phyloP scores from a whole-genome alignment of 164 flowering plant genomes.

The Amborella trichopoda region DNA sequence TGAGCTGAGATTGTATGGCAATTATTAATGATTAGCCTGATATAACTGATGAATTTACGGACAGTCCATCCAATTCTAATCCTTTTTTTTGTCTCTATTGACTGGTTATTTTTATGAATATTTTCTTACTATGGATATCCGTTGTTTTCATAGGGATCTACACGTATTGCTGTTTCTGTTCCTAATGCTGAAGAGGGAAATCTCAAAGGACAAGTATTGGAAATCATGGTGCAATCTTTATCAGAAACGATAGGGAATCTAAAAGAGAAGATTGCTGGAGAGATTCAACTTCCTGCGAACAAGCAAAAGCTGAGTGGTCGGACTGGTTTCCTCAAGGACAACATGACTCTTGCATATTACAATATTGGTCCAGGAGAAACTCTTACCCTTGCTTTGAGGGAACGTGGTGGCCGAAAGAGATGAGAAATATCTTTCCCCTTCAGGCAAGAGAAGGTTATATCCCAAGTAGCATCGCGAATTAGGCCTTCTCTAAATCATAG shows the following conservation, averaged over 20 bases:
- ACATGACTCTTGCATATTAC: constrained; percentile 86
- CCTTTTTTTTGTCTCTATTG: too few species aligned
- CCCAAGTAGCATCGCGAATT: too few species aligned
- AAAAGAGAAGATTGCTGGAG: constrained; percentile 97
- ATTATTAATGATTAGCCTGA: too few species aligned
- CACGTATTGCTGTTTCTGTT: constrained; percentile 54
- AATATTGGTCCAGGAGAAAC: constrained; percentile 72
- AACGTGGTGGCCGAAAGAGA: constrained; percentile 99
- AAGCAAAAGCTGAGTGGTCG: constrained; percentile 97
- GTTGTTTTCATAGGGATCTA: constrained; percentile 57
- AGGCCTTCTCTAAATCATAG: too few species aligned
- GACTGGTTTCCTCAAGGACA: constrained; percentile 95
- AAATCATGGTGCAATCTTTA: constrained; percentile 68
- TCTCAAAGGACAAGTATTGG: constrained; percentile 81
- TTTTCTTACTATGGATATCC: neutral
- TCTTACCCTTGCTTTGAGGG: constrained; percentile 81
- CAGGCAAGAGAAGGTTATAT: too few species aligned
- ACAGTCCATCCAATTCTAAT: too few species aligned
- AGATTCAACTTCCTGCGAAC: constrained; percentile 93
- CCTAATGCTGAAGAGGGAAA: constrained; percentile 94
- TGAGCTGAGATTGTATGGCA: too few species aligned
- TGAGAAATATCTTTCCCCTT: too few species aligned
- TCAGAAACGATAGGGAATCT: constrained; percentile 87
- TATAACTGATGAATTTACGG: too few species aligned
- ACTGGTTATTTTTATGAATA: too few species aligned